A percentile compares a stretch with the other conserved stretches of the same genome.
These are phyloP conservation scores for Cocos nucifera DNA, from an alignment of 176 grass and related monocot genomes.

Conservation along the genomic window DNA sequence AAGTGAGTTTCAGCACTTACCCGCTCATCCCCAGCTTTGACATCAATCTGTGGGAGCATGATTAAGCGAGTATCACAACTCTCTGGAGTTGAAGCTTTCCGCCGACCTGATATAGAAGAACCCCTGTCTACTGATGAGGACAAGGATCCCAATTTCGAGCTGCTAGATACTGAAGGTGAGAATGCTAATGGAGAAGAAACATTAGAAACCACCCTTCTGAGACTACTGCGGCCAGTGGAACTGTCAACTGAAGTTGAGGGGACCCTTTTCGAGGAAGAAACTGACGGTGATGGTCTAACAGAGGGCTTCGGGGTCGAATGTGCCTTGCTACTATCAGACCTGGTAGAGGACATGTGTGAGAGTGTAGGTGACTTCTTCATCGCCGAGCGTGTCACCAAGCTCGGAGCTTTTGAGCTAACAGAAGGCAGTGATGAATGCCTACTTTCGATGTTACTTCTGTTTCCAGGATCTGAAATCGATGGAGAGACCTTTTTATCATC, in stretches of 20 bases:
- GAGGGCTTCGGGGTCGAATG: constrained; percentile 28
- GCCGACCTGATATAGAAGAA: constrained; percentile 38
- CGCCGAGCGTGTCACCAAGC: not conserved
- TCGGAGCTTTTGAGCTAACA: constrained; percentile 22
- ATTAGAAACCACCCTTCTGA: constrained; percentile 39
- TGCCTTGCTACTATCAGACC: constrained; percentile 21
- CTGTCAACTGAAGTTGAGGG: constrained; percentile 28
- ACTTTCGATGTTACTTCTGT: constrained; percentile 23
- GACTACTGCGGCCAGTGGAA: constrained; percentile 34
- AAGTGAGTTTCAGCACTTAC: constrained; percentile 34
- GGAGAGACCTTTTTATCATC: constrained; percentile 36
- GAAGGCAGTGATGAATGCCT: constrained; percentile 19
- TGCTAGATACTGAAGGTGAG: constrained; percentile 46
- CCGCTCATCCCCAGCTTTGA: constrained; percentile 76
- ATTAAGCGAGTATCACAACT: constrained; percentile 64
- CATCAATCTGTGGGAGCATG: constrained; percentile 92
- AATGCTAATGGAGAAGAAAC: constrained; percentile 41
- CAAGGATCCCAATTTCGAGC: constrained; percentile 31
- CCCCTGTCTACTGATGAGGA: constrained; percentile 33
- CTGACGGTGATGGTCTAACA: constrained; percentile 30
- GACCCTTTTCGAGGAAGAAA: constrained; percentile 45
- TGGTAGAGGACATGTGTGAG: not conserved
- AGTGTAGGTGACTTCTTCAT: constrained; percentile 27
- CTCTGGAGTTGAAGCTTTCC: constrained; percentile 46
- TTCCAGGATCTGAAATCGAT: constrained; percentile 37